Conservation (phyloP, 495 filamentous ascomycete species). For the Podospora comata region DNA sequence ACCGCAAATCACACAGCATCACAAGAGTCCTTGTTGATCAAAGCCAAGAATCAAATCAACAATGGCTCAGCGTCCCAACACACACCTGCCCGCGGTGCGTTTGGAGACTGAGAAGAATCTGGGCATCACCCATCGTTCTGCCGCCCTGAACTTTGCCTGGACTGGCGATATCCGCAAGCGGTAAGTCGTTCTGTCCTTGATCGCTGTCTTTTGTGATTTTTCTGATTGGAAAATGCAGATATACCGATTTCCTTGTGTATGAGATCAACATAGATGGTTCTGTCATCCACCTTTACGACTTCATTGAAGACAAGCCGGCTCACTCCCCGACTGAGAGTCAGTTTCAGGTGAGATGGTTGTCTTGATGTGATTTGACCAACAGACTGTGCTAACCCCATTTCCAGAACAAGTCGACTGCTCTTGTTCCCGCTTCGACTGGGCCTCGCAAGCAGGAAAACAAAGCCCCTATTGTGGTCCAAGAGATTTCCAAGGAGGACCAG, state of each 20-base stretch:
- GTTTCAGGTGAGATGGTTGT: neutral
- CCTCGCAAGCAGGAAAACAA: neutral
- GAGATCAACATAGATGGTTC: conserved; percentile 78
- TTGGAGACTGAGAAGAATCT: conserved; percentile 35
- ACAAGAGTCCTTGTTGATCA: neutral
- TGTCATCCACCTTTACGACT: conserved; percentile 70
- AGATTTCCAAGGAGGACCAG: conserved; percentile 26
- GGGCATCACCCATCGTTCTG: conserved; percentile 37
- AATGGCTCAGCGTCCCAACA: conserved; percentile 29
- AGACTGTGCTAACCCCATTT: neutral
- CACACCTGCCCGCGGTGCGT: conserved; percentile 36
- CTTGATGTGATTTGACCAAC: neutral
- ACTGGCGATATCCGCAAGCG: conserved; percentile 40
- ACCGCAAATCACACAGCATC: neutral
- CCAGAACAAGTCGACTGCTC: neutral
- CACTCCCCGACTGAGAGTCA: conserved; percentile 28
- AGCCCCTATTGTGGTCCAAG: conserved; percentile 3
- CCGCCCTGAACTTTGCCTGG: conserved; percentile 35
- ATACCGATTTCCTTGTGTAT: conserved; percentile 93
- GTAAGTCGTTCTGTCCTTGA: conserved; percentile 21
- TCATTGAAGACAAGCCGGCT: conserved; percentile 42
- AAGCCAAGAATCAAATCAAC: conserved; percentile 14
- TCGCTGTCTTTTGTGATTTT: neutral
- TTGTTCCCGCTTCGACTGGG: neutral
- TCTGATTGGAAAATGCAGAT: conserved; percentile 48